Evolutionary conservation across 495 filamentous ascomycete genomes (phyloP), one percentile per base, ranked within the genome.

Genomic region (Aspergillus ellipticus): DNA sequence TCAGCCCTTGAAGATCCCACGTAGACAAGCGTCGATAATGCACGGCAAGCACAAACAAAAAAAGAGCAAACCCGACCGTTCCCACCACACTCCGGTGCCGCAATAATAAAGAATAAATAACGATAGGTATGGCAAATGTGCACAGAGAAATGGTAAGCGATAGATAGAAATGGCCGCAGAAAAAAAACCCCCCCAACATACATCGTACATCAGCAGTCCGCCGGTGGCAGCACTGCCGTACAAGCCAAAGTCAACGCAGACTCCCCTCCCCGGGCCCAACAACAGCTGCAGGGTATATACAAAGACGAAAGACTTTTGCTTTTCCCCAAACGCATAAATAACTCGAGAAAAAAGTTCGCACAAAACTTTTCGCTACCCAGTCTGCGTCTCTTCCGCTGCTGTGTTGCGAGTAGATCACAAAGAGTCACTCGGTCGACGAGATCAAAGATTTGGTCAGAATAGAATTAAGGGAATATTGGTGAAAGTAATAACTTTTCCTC

Each of bases 41-140:
- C 35, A 39, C 2, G n/a, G n/a, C 35, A 39, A 51, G 56, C 29
- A 63, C 58, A 24, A 60, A 42, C 42, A 52, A 53, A 10, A 26
- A 54, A 49, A 67, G 52, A 57, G 26, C 51, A 63, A 56, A 56
- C 66, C 68, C 54, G 57, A 62, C 72, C 64, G 66, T 70, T 62
- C 63, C 72, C 59, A 64, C 57, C 68, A 62, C 68, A 69, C 72
- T 73, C 72, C 72, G 53, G 49, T 67, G 56, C 59, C 63, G 54
- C 58, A 65, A 54, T 49, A 13, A 56, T 17, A 53, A 58, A 22
- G 39, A 51, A 46, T 53, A 60, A 53, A 51, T 60, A 29, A 57
- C 60, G 55, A 57, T 53, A 61, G 45, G 54, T 53, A 45, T 58
- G 41, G 47, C 28, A 62, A 59, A 51, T 42, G 49, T 51, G 50